Percentiles rank a stretch among this genome's conserved stretches.
Evolutionary conservation across 2,329 filamentous ascomycete genomes (phyloP).

Genomic region (Escovopsis sp.): DNA sequence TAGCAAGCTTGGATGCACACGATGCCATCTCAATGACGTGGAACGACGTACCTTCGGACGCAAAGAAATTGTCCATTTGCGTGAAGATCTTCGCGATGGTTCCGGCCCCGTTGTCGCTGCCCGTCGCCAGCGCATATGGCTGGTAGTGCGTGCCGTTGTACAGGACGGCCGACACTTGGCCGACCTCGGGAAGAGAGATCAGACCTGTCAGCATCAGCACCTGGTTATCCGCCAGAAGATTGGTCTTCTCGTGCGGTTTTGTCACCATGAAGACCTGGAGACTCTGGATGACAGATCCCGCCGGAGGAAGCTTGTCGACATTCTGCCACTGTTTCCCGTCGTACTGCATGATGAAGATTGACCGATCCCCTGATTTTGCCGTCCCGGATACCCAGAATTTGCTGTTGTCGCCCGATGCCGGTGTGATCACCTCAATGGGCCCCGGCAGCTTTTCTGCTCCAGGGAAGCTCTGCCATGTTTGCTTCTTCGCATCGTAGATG

Average conservation of each 20-base stretch:
- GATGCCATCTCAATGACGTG: neutral
- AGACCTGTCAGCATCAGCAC: constrained; percentile 73
- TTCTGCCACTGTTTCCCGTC: constrained; percentile 57
- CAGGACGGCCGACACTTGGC: constrained; percentile 69
- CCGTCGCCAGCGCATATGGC: constrained; percentile 70
- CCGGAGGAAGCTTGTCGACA: constrained; percentile 45
- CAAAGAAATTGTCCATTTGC: constrained; percentile 65
- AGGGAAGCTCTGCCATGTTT: constrained; percentile 50
- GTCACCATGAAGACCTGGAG: constrained; percentile 68
- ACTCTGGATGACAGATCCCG: constrained; percentile 55
- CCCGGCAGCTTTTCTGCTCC: constrained; percentile 56
- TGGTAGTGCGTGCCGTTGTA: constrained; percentile 69
- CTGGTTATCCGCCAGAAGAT: constrained; percentile 50
- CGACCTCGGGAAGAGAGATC: constrained; percentile 59
- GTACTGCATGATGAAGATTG: constrained; percentile 68
- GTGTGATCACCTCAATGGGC: constrained; percentile 58
- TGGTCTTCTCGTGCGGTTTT: constrained; percentile 46
- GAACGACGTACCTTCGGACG: constrained; percentile 39
- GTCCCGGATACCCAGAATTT: constrained; percentile 69
- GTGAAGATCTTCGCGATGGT: constrained; percentile 74
- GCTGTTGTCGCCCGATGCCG: constrained; percentile 55
- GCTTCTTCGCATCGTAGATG: constrained; percentile 52
- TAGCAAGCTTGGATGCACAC: neutral
- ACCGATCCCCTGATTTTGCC: constrained; percentile 37
- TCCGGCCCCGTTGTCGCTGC: constrained; percentile 46